Evolutionary conservation across 2,329 filamentous ascomycete species (phyloP).

Genomic region (Scedosporium dehoogii): DNA sequence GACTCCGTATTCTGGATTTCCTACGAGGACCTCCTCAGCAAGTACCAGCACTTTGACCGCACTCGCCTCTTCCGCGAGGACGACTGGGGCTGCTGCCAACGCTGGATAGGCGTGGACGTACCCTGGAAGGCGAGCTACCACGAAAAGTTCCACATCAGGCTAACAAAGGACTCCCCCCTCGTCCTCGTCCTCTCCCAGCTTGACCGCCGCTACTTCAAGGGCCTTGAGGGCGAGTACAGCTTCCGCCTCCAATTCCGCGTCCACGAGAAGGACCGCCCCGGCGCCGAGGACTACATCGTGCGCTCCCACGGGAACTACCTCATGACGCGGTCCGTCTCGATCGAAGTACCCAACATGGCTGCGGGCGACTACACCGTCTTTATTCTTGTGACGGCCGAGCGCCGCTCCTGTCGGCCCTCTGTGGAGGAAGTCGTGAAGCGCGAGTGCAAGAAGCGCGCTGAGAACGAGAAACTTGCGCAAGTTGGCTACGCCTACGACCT

Average conservation of each 20-base stretch:
- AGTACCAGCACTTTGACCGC: slow-evolving; percentile 51
- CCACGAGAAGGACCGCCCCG: slow-evolving; percentile 30
- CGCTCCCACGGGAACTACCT: slow-evolving; percentile 48
- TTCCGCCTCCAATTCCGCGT: slow-evolving; percentile 41
- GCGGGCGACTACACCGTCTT: slow-evolving; percentile 48
- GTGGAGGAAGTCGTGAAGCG: slow-evolving; percentile 47
- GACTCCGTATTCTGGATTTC: slow-evolving; percentile 57
- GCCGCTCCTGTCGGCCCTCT: slow-evolving; percentile 30
- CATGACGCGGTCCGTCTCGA: slow-evolving; percentile 48
- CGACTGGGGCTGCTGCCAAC: slow-evolving; percentile 47
- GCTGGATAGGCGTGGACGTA: slow-evolving; percentile 53
- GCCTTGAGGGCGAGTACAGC: slow-evolving; percentile 48
- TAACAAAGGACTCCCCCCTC: slow-evolving; percentile 45
- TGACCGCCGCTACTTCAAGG: slow-evolving; percentile 52
- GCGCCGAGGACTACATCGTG: slow-evolving; percentile 49
- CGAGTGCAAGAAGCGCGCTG: slow-evolving; percentile 32
- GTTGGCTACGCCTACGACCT: slow-evolving; percentile 50
- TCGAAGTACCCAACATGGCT: slow-evolving; percentile 45
- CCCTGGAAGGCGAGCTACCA: slow-evolving; percentile 54
- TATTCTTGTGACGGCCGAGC: slow-evolving; percentile 42
- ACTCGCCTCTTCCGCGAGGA: slow-evolving; percentile 50
- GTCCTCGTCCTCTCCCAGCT: slow-evolving; percentile 53
- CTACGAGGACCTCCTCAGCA: slow-evolving; percentile 51
- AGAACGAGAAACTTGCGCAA: slow-evolving; percentile 47
- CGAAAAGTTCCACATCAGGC: slow-evolving; percentile 48